Conservation (phyloP, 176 grass and related monocot genomes). For the Triticum monococcum region DNA sequence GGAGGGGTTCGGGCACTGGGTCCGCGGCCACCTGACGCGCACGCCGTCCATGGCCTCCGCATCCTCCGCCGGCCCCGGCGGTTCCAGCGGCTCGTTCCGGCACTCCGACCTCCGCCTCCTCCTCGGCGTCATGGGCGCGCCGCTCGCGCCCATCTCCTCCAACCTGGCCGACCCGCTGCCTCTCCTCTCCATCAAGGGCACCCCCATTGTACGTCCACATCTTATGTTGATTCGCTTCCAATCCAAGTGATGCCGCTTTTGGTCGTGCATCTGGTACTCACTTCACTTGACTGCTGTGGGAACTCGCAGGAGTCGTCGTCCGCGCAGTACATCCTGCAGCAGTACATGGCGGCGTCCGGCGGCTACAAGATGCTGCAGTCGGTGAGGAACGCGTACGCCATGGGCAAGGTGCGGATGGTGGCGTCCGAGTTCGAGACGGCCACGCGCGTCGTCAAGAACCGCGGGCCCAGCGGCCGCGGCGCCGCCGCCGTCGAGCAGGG, state of each 20-base stretch:
- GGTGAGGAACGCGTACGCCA: slow-evolving; percentile 74
- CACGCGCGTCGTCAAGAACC: slow-evolving; percentile 70
- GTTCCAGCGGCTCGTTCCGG: slow-evolving; percentile 44
- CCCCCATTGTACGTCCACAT: slow-evolving; percentile 68
- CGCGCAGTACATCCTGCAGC: slow-evolving; percentile 92
- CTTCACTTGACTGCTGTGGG: not conserved
- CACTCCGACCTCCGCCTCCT: slow-evolving; percentile 81
- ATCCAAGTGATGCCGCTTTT: slow-evolving; percentile 19
- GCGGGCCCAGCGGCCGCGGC: slow-evolving; percentile 37
- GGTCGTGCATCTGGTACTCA: slow-evolving; percentile 28
- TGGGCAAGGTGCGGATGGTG: slow-evolving; percentile 93
- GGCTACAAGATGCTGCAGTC: slow-evolving; percentile 64
- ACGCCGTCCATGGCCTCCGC: slow-evolving; percentile 45
- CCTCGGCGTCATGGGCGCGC: slow-evolving; percentile 89
- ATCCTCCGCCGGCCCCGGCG: not conserved
- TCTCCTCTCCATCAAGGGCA: slow-evolving; percentile 66
- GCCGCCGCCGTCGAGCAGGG: slow-evolving; percentile 62
- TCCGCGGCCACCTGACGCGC: slow-evolving; percentile 63
- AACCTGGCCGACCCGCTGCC: slow-evolving; percentile 39
- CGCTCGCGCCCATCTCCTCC: slow-evolving; percentile 68
- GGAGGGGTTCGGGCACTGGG: slow-evolving; percentile 68
- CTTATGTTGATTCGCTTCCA: slow-evolving; percentile 4
- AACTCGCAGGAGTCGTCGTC: slow-evolving; percentile 68
- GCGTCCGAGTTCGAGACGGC: slow-evolving; percentile 86
- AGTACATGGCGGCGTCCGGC: slow-evolving; percentile 83